Evolutionary conservation across 306 rosid genomes (phyloP).

Genomic region (Vigna trinervia): DNA sequence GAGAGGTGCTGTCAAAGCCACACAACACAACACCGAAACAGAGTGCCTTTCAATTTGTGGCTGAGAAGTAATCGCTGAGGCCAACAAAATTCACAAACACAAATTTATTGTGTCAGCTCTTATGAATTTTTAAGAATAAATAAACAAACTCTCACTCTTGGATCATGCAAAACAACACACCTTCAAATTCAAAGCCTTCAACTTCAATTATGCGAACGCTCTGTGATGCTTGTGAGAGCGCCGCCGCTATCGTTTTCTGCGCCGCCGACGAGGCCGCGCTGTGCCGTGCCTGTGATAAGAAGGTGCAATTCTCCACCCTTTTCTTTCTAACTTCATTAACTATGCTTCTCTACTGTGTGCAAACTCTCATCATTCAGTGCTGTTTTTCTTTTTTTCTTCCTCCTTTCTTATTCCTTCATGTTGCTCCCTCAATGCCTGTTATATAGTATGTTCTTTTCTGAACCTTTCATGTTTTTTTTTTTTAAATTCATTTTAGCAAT

Average conservation of each 20-base stretch:
- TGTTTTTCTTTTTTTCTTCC: not conserved
- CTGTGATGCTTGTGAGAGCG: slow-evolving; percentile 97
- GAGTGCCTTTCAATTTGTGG: slow-evolving; percentile 64
- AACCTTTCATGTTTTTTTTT: no score
- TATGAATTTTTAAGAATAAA: not conserved
- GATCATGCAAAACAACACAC: not conserved
- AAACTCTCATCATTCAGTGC: not conserved
- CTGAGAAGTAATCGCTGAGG: slow-evolving; percentile 28
- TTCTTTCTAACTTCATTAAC: not conserved
- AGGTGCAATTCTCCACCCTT: slow-evolving; percentile 36
- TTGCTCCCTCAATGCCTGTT: not conserved
- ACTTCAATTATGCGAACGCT: slow-evolving; percentile 84
- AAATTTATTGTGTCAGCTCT: slow-evolving; percentile 37
- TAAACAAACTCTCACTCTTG: not conserved
- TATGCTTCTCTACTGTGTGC: not conserved
- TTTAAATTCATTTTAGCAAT: no score
- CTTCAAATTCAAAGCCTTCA: not conserved
- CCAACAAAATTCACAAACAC: slow-evolving; percentile 53
- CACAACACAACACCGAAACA: slow-evolving; percentile 8
- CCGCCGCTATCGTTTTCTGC: slow-evolving; percentile 92
- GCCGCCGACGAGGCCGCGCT: slow-evolving; percentile 99
- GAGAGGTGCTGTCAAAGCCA: slow-evolving; percentile 43
- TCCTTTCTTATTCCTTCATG: not conserved
- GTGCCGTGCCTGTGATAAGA: slow-evolving; percentile 86
- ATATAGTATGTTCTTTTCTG: not conserved